Evolutionary conservation across 768 basidiomycete species (phyloP), one percentile per base, ranked within the genome.

Genomic region (Daedaleopsis sinensis): DNA sequence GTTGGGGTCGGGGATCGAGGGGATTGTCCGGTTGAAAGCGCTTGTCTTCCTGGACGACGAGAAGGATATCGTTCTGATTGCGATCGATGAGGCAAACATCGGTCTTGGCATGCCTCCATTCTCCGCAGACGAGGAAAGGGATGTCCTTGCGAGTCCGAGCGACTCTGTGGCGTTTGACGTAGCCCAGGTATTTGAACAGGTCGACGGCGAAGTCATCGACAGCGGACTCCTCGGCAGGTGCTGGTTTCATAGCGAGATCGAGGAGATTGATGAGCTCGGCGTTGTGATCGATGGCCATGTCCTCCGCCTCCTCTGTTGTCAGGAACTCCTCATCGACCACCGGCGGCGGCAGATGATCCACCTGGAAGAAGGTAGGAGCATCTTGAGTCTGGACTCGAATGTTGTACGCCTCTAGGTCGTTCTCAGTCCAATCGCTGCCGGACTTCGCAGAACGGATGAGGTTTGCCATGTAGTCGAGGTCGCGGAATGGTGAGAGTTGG

Each of bases 21-120:
- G 18, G 15, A 7, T 32, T 7, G 3, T 36, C 1, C n/a, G 1
- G 16, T 18, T 32, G 13, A n/a, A n/a, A 35, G 12, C 55, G 38
- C 44, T 68, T 69, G 44, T 69, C 62, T 36, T 68, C 68, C 43
- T 68, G 65, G 27, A 69, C 65, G n/a, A 68, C 42, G 21, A 64
- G 47, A 49, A 27, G 19, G 47, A 49, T 49, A 15, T 49, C 15
- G 47, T 37, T 36, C 32, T 56, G 55, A 6, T 19, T n/a, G 19
- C 55, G 46, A 24, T 56, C 35, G 32, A 56, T 37, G 44, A 56
- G 44, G 19, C 55, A 56, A 37, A 67, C 60, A 44, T 68, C 66
- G 37, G 53, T 59, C 43, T 58, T 52, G 7, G 64, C 32, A 24
- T 52, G 37, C 43, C 49, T 56, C 27, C 49, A 18, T 52, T 68